Percentiles rank a stretch among this genome's conserved stretches.
Evolutionary conservation across 2,329 filamentous ascomycete species (phyloP).

Genomic region (Clonostachys sp.): DNA sequence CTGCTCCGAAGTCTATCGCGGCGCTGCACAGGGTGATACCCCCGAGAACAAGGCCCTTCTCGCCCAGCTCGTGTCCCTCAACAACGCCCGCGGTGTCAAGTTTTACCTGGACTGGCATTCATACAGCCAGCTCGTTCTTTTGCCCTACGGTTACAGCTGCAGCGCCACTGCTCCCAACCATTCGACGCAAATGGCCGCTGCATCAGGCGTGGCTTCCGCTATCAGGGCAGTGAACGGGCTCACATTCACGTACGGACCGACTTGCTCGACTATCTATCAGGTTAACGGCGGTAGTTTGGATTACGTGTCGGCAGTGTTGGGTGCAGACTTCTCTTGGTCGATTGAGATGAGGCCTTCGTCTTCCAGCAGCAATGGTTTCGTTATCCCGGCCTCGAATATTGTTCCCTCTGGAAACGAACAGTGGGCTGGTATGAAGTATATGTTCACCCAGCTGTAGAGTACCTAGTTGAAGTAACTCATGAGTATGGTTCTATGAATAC

Average conservation of each 20-base stretch:
- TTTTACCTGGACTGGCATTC: slow-evolving; percentile 44
- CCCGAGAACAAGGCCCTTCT: slow-evolving; percentile 41
- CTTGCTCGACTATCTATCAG: slow-evolving; percentile 59
- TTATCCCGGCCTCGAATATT: slow-evolving; percentile 35
- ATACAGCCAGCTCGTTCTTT: slow-evolving; percentile 37
- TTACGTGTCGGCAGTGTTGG: slow-evolving; percentile 34
- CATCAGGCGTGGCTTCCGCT: slow-evolving; percentile 40
- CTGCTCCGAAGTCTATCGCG: slow-evolving; percentile 39
- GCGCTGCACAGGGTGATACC: slow-evolving; percentile 29
- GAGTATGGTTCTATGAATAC: too few relatives aligned
- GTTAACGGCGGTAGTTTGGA: slow-evolving; percentile 41
- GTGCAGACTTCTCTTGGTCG: slow-evolving; percentile 33
- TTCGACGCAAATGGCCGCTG: slow-evolving; percentile 41
- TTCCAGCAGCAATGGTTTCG: slow-evolving; percentile 31
- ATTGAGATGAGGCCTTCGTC: slow-evolving; percentile 28
- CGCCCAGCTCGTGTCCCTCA: slow-evolving; percentile 18
- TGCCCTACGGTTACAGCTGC: slow-evolving; percentile 45
- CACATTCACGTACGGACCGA: slow-evolving; percentile 38
- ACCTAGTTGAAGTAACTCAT: too few relatives aligned
- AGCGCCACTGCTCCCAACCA: slow-evolving; percentile 37
- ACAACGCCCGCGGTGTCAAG: slow-evolving; percentile 26
- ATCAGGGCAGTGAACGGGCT: slow-evolving; percentile 37
- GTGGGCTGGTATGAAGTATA: slow-evolving; percentile 52
- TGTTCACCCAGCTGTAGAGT: slow-evolving; percentile 26
- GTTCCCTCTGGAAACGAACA: slow-evolving; percentile 35